Evolutionary conservation across 805 yeast genomes (phyloP), one percentile per base, ranked within the genome.

Genomic region (Spathaspora gorwiae): DNA sequence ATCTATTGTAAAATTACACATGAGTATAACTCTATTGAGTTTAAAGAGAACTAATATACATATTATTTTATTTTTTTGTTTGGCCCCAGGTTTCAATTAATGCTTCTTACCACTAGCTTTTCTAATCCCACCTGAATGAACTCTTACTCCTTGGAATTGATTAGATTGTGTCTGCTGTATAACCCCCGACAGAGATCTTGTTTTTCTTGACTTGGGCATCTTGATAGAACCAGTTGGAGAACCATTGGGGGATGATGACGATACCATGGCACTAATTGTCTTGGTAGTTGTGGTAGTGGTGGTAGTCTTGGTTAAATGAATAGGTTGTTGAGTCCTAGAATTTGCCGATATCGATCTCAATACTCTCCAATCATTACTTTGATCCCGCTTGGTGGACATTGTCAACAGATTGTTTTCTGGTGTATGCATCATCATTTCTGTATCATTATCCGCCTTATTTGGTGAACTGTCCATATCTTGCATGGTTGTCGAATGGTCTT

Each of bases 201-300:
- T 38, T 14, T 56, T 51, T 41, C 66, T 54, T 32, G 61, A 65
- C 42, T 64, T 65, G 15, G 58, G 55, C 34, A 57, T 47, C 46
- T 38, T 47, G 7, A 19, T 31, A 39, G 42, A 36, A 29, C 32
- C 12, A 29, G 32, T 29, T 8, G 47, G 43, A 6, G 54, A 52
- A 13, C 39, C 39, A 45, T 44, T 27, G 6, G 72, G 72, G 8
- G 70, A 60, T 19, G 24, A 5, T 12, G 65, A 59, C 30, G 64
- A 56, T 43, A 65, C 53, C 2, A 70, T 65, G 1, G 68, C 62
- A 52, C 80, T 75, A 5, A 75, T 74, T 1, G 78, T 75, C 6
- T 78, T 65, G 7, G 80, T 75, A 6, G 78, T 76, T 3, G 79
- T 73, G 3, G 73, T 73, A 2, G 78, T 75, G 11, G 70, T 66